A percentile compares a stretch with the other conserved stretches of the same genome.
Evolutionary conservation across 2,329 filamentous ascomycete species (phyloP).

Genomic region (Xylaria sp.): DNA sequence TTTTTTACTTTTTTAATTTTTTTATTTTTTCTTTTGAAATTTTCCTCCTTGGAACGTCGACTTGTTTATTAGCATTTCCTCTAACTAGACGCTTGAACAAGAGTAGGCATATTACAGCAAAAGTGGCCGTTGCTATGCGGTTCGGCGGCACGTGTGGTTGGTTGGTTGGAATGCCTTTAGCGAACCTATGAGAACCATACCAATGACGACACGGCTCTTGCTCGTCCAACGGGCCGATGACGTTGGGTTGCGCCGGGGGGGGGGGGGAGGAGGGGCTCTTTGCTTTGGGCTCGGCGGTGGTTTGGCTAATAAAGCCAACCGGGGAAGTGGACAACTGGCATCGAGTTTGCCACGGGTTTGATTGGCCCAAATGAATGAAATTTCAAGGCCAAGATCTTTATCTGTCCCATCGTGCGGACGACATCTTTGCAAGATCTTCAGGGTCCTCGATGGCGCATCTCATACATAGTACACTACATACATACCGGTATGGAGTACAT

Average conservation of each 20-base stretch:
- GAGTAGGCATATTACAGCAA: not conserved
- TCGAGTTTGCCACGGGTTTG: conserved; percentile 21
- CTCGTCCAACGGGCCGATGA: conserved; percentile 40
- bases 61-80: not conserved
- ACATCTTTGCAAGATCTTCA: conserved; percentile 44
- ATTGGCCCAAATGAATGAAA: conserved; percentile 38
- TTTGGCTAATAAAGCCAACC: conserved; percentile 36
- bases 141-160: conserved; percentile 4
- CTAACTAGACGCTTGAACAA: not conserved
- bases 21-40: too few relatives aligned
- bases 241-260: conserved; percentile 39
- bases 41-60: not conserved
- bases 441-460: conserved; percentile 42
- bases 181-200: conserved; percentile 24
- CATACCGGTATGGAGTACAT: not conserved
- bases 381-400: conserved; percentile 38
- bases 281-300: conserved; percentile 30
- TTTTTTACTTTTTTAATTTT: too few relatives aligned
- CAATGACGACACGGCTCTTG: conserved; percentile 44
- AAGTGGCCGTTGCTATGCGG: not conserved
- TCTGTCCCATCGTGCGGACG: conserved; percentile 39
- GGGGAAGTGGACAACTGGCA: conserved; percentile 36
- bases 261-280: not conserved
- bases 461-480: not conserved
- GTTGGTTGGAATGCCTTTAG: conserved; percentile 4